Conservation (phyloP, 345 rosid species). For the Eucalyptus globulus region DNA sequence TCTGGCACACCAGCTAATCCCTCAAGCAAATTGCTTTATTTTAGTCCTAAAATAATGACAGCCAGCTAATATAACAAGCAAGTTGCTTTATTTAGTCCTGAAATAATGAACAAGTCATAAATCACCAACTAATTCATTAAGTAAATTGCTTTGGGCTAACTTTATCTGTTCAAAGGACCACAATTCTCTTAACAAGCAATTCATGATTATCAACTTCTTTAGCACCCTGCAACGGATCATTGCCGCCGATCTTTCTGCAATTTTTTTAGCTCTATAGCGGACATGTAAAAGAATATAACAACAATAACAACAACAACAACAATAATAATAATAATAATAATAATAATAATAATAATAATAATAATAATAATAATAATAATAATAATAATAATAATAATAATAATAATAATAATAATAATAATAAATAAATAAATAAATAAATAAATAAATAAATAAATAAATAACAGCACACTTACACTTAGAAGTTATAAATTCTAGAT, state of each 20-base stretch:
- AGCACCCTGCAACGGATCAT: not conserved
- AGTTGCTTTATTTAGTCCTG: not conserved
- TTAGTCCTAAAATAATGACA: too few species aligned
- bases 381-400: too few species aligned
- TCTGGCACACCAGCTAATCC: not conserved
- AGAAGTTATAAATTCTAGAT: too few species aligned
- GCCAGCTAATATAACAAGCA: not conserved
- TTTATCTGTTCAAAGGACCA: not conserved
- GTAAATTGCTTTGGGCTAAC: not conserved
- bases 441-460: too few species aligned
- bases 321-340: too few species aligned
- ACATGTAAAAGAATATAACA: too few species aligned
- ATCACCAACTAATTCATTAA: not conserved
- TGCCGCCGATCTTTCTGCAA: not conserved
- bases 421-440: too few species aligned
- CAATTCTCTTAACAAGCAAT: not conserved
- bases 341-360: too few species aligned
- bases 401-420: too few species aligned
- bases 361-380: too few species aligned
- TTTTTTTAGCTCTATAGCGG: not conserved
- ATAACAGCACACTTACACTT: too few species aligned
- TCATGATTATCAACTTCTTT: not conserved
- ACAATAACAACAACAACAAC: too few species aligned
- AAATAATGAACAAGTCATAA: not conserved
- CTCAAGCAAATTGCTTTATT: not conserved